These are phyloP conservation scores for Chlamydomonas incerta DNA, from an alignment of 139 green algal species.

Conservation along the genomic window DNA sequence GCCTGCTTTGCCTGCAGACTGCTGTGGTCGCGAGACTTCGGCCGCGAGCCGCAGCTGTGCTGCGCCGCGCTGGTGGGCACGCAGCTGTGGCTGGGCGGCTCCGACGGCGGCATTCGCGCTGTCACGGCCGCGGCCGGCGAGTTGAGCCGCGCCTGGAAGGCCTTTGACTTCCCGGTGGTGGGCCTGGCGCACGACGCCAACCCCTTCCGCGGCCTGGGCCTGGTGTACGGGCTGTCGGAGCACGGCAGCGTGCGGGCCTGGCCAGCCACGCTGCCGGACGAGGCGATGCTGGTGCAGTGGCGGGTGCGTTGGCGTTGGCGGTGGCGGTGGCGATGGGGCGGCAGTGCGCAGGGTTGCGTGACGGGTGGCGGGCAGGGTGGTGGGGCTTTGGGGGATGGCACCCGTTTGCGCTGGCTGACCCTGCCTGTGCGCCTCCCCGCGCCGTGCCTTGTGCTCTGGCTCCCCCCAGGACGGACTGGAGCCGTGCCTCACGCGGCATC, in stretches of 20 bases:
- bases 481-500: conserved; percentile 44
- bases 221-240: conserved; percentile 70
- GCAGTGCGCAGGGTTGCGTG: too few species aligned
- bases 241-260: conserved; percentile 79
- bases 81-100: conserved; percentile 74
- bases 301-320: conserved; percentile 1
- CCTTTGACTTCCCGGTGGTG: conserved; percentile 62
- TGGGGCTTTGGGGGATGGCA: too few species aligned
- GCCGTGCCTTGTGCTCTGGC: too few species aligned
- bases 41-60: conserved; percentile 35
- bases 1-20: conserved; percentile 1
- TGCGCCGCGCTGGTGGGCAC: conserved; percentile 51
- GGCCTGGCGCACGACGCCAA: conserved; percentile 55
- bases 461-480: conserved; percentile 51
- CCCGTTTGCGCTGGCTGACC: too few species aligned
- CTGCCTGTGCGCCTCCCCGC: too few species aligned
- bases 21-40: conserved; percentile 19
- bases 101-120: conserved; percentile 60
- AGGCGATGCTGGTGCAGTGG: conserved; percentile 28
- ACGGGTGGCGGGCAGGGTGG: too few species aligned
- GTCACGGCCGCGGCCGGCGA: conserved; percentile 14
- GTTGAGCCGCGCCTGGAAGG: conserved; percentile 57
- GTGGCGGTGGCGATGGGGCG: too few species aligned
- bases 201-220: not conserved
- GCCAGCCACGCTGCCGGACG: conserved; percentile 41